These are phyloP conservation scores for Colletotrichum sp. DNA, from an alignment of 2,329 filamentous ascomycete genomes.

Conservation along the genomic window DNA sequence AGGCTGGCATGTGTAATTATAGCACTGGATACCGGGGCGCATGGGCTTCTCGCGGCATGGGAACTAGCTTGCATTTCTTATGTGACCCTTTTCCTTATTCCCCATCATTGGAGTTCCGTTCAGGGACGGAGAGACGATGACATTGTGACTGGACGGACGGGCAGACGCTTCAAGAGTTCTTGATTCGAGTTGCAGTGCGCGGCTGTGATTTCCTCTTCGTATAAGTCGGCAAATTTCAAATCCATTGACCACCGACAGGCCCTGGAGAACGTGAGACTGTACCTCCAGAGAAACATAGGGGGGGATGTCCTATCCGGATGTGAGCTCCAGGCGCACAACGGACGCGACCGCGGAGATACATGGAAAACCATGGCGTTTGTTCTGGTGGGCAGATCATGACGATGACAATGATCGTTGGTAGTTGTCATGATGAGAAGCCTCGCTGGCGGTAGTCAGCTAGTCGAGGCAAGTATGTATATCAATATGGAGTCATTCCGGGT, in stretches of 20 bases:
- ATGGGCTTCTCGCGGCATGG: constrained; percentile 4
- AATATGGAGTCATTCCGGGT: background rate
- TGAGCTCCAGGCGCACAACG: rapidly evolving
- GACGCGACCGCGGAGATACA: rapidly evolving
- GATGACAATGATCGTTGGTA: background rate
- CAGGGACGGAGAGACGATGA: background rate
- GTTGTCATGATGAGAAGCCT: background rate
- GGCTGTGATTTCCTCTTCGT: no score
- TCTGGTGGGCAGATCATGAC: background rate
- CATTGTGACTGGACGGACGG: background rate
- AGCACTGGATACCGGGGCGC: background rate
- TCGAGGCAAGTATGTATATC: rapidly evolving
- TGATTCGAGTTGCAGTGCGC: background rate
- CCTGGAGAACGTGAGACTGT: background rate
- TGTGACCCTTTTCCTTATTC: background rate
- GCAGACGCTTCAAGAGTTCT: background rate
- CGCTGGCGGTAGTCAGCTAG: background rate
- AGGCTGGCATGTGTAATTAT: constrained; percentile 1
- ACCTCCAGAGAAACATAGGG: no score
- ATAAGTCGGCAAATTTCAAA: background rate
- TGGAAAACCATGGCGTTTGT: background rate
- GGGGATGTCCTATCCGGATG: background rate
- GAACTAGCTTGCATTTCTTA: constrained; percentile 6
- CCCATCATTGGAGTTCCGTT: background rate
- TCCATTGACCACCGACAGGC: background rate